Evolutionary conservation across 1,284 basidiomycete genomes (phyloP), one percentile per base, ranked within the genome.

Genomic region (Cryptococcus jaspeensis): DNA sequence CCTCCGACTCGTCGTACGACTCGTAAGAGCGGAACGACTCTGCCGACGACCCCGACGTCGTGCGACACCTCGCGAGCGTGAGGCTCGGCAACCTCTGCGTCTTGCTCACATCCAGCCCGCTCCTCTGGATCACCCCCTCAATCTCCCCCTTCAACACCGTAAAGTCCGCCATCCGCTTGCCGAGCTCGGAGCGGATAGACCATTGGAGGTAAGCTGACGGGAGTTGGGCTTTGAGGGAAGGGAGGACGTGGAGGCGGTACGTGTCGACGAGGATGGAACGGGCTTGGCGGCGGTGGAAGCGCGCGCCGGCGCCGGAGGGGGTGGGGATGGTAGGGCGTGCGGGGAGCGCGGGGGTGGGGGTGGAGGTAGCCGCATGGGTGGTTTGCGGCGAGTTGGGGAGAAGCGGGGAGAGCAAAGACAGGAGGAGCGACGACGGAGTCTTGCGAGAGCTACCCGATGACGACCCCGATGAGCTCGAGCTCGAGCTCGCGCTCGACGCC

Each of bases 211-310:
- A 78, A 5, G 70, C 70, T 1, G 62, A 51, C 15, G 75, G 73
- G n/a, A 77, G 63, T 2, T 59, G 52, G 18, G 69, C 62, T 57
- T 75, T 75, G 59, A 84, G 75, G 53, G 70, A 68, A 28, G 83
- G 78, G 23, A 89, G 70, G 28, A 90, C 84, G 69, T 85, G 83
- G 20, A 82, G 82, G 18, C 89, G 82, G 71, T 86, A 91, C 3
- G 85, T 81, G 68, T 92, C 88, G 15, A 91, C 83, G 12, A 92
- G 81, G 3, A 83, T 78, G 9, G 88, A 87, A 36, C 89, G 86
- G 2, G 89, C 89, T 56, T 83, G 82, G 50, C 83, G 80, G 32
- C 88, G 84, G 55, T 89, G 82, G 38, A 89, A 51, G 79, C 80
- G 50, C 65, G 75, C 87, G 16, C 50, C 51, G 15, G 46, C 55